Conservation (phyloP, 2,329 filamentous ascomycete genomes). For the Talaromyces funiculosus region DNA sequence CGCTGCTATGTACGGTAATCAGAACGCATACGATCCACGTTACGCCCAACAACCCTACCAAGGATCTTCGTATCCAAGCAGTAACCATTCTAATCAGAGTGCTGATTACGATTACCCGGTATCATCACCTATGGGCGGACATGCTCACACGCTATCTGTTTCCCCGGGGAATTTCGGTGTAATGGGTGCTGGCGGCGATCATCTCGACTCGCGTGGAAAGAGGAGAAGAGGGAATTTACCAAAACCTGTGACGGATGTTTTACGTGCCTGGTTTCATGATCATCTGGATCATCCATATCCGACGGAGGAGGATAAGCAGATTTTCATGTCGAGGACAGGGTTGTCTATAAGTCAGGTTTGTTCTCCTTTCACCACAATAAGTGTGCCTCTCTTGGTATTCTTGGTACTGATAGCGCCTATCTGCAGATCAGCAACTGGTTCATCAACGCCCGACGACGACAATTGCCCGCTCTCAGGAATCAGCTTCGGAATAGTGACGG, state of each 20-base stretch:
- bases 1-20: constrained; percentile 9
- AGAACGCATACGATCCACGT: neutral
- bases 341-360: constrained; percentile 64
- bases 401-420: too few species aligned
- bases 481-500: constrained; percentile 34
- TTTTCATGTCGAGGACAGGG: constrained; percentile 68
- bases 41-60: constrained; percentile 16
- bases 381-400: too few species aligned
- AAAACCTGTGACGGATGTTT: constrained; percentile 79
- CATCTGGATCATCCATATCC: constrained; percentile 79
- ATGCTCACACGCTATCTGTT: constrained; percentile 17
- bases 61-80: constrained; percentile 19
- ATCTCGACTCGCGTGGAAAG: constrained; percentile 39
- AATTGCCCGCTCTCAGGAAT: constrained; percentile 43
- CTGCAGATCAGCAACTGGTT: constrained; percentile 51
- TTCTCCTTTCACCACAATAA: neutral
- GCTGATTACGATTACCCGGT: constrained; percentile 30
- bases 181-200: constrained; percentile 34
- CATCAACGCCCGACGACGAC: constrained; percentile 46
- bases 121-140: constrained; percentile 2
- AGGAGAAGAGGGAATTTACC: constrained; percentile 75
- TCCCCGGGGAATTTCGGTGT: constrained; percentile 36
- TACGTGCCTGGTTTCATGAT: constrained; percentile 73
- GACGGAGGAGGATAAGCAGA: constrained; percentile 80
- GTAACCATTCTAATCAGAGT: constrained; percentile 22